A percentile compares a stretch with the other conserved stretches of the same genome.
Evolutionary conservation across 2,329 filamentous ascomycete genomes (phyloP).

Genomic region (Fusarium albidum): DNA sequence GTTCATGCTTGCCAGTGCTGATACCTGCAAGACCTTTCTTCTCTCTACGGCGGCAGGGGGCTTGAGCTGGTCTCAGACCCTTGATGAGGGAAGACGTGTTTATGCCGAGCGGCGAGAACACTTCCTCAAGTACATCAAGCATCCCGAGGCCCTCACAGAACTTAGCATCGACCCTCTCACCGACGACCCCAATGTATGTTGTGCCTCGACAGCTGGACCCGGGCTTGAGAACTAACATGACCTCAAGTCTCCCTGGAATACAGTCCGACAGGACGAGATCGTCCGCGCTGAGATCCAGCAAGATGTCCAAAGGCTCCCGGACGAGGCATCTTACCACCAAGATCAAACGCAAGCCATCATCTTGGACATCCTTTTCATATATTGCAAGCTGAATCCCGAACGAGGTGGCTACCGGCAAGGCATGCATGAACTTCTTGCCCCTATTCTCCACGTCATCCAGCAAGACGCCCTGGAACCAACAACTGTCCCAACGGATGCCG

Average conservation of each 20-base stretch:
- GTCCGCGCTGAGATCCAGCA: conserved; percentile 90
- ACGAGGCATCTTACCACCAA: conserved; percentile 89
- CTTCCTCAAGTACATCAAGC: conserved; percentile 82
- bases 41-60: conserved; percentile 74
- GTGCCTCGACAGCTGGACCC: not conserved
- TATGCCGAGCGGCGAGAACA: conserved; percentile 78
- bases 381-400: conserved; percentile 89
- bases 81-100: conserved; percentile 74
- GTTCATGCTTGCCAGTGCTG: conserved; percentile 17
- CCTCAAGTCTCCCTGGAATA: conserved; percentile 86
- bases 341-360: conserved; percentile 81
- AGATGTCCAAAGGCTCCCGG: conserved; percentile 92
- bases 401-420: conserved; percentile 94
- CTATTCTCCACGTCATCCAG: conserved; percentile 84
- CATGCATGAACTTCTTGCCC: conserved; percentile 96
- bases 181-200: conserved; percentile 71
- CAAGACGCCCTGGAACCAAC: conserved; percentile 75
- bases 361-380: conserved; percentile 90
- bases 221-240: conserved; percentile 14
- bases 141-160: conserved; percentile 79
- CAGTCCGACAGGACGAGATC: conserved; percentile 83
- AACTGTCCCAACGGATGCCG: conserved; percentile 43
- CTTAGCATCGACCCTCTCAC: conserved; percentile 83
- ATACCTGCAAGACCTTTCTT: conserved; percentile 71
- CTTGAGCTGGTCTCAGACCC: conserved; percentile 71